Evolutionary conservation across 148 eudicot species (phyloP), one percentile per base, ranked within the genome.

Genomic region (Nyssa sinensis): DNA sequence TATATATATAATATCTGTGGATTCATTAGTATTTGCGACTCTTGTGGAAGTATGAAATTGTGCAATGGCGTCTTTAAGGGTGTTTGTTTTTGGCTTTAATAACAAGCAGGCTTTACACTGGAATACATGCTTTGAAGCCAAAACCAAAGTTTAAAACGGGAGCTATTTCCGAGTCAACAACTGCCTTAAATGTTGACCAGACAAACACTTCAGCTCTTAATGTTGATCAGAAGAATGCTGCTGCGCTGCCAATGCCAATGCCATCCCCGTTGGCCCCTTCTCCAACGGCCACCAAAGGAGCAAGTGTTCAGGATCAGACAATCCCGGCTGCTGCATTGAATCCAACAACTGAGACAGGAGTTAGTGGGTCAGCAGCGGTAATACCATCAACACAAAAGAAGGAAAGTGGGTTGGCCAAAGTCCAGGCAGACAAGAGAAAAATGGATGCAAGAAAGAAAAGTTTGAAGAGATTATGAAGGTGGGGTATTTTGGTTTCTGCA

Each of bases 401-500:
- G 76, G 92, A 84, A 76, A 84, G 58, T 28, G 82, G 75, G 23
- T 64, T 68, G 51, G 72, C 63, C 66, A 93, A 91, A 77, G 86
- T 74, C 74, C 93, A 85, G 39, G 82, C 78, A 5, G 98, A 91
- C 79, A 93, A 89, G 74, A 93, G 86, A 86, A 93, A 89, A 83
- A 88, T 91, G 34, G 96, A 91, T 69, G 98, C 94, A 6, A 89
- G 98, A 66, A 93, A 93, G 94, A 89, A 86, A 79, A 93, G 96
- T 82, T 71, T 87, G 83, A 91, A 91, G 87, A 91, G 94, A 87
- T 84, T 91, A 78, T 91, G 84, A 86, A 53, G 55, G n/a, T 70
- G 14, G 16, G 61, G 72, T 62, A 1, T 62, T 28, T 5, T 16
- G 34, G 35, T 11, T 11, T 14, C 7, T 62, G n/a, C n/a, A n/a